phyloP scores from a whole-genome alignment of 768 basidiomycete species.

The Boletus sp. region DNA sequence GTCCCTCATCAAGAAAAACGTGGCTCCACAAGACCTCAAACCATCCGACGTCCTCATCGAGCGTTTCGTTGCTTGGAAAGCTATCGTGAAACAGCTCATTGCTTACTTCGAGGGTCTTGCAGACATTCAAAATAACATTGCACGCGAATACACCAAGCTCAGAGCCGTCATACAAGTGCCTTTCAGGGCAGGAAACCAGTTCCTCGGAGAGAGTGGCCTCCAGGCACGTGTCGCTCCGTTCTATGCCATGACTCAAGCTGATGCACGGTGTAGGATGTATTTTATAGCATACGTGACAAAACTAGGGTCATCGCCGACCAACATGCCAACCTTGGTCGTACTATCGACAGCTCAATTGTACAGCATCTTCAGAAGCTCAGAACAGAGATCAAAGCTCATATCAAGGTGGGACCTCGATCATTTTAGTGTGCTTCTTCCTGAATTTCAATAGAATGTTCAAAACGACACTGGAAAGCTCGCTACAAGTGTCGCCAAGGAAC shows the following conservation, averaged over 20 bases:
- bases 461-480: conserved; percentile 95
- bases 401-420: conserved; percentile 57
- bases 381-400: conserved; percentile 95
- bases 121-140: conserved; percentile 94
- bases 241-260: not conserved
- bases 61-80: conserved; percentile 92
- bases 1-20: conserved; percentile 92
- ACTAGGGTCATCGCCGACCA: conserved; percentile 92
- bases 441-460: conserved; percentile 71
- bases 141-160: conserved; percentile 89
- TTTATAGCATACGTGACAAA: conserved; percentile 90
- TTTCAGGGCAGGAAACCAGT: conserved; percentile 93
- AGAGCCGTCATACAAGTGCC: conserved; percentile 97
- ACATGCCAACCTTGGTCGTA: conserved; percentile 93
- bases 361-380: conserved; percentile 96
- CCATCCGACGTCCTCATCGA: conserved; percentile 97
- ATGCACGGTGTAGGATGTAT: conserved; percentile 65
- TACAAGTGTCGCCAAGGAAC: conserved; percentile 87
- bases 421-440: not conserved
- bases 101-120: conserved; percentile 68
- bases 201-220: conserved; percentile 95
- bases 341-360: conserved; percentile 95
- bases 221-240: conserved; percentile 48
- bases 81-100: conserved; percentile 93
- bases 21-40: conserved; percentile 83